Evolutionary conservation across 306 rosid genomes (phyloP).

Genomic region (Pterocarpus santalinus): DNA sequence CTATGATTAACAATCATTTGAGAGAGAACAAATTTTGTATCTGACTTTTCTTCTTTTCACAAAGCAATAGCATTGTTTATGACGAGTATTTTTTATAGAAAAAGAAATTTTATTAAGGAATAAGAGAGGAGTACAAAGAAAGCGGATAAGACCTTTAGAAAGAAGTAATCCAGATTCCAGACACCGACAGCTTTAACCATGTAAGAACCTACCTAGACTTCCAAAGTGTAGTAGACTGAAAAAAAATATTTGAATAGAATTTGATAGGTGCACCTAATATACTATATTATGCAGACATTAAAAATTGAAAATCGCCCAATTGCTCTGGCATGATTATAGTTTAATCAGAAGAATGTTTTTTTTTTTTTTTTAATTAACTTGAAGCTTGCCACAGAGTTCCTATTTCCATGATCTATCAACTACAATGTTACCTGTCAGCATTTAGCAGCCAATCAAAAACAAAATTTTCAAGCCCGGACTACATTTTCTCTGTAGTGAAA

Average conservation of each 20-base stretch:
- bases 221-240: too few relatives aligned
- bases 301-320: conserved; percentile 21
- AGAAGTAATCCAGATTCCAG: too few relatives aligned
- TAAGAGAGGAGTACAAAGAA: too few relatives aligned
- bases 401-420: conserved; percentile 22
- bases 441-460: conserved; percentile 98
- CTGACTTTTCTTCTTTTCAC: not conserved
- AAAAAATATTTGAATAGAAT: too few relatives aligned
- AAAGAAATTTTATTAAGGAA: too few relatives aligned
- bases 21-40: conserved; percentile 23
- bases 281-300: not conserved
- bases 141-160: too few relatives aligned
- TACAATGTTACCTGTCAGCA: conserved; percentile 84
- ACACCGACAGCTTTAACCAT: too few relatives aligned
- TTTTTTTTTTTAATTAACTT: not conserved
- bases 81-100: not conserved
- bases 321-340: conserved; percentile 31
- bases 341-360: not conserved
- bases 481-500: conserved; percentile 84
- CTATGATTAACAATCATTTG: not conserved
- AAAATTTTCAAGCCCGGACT: conserved; percentile 99
- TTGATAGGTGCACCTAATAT: not conserved
- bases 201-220: too few relatives aligned
- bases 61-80: conserved; percentile 10
- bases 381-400: conserved; percentile 2